Evolutionary conservation across 257 asterid species (phyloP).

Genomic region (Galeopsis tetrahit): DNA sequence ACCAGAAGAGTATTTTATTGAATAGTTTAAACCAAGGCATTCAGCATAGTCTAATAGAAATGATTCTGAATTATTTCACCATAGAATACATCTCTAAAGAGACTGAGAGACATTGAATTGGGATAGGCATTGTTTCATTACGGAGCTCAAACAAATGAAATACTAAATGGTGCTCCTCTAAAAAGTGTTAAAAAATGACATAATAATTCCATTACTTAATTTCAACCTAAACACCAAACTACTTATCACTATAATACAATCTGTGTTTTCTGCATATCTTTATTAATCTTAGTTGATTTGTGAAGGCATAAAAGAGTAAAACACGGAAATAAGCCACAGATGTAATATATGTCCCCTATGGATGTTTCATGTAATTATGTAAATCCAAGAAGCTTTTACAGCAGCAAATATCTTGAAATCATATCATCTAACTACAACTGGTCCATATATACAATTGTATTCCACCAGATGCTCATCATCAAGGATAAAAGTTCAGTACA

Average conservation of each 20-base stretch:
- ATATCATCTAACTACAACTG: not conserved
- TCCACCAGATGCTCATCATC: constrained; percentile 12
- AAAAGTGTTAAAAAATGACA: not conserved
- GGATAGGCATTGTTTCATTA: not conserved
- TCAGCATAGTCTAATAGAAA: not conserved
- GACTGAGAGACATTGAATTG: not conserved
- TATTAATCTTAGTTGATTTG: not conserved
- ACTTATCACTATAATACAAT: not conserved
- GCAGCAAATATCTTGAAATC: not conserved
- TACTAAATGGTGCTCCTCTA: not conserved
- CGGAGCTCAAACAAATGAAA: not conserved
- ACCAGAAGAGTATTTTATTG: not conserved
- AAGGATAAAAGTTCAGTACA: not conserved
- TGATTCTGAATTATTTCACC: not conserved
- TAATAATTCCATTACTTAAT: not conserved
- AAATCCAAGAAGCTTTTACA: not conserved
- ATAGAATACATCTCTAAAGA: not conserved
- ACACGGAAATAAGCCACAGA: not conserved
- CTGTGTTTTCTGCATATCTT: constrained; percentile 10
- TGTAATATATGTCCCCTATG: not conserved
- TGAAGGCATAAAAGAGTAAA: not conserved
- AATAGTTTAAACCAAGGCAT: not conserved
- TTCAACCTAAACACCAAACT: not conserved
- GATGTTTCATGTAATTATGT: not conserved
- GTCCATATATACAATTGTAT: not conserved